Evolutionary conservation across 75 land plant genomes (phyloP).

Genomic region (Adiantum capillusveneris): DNA sequence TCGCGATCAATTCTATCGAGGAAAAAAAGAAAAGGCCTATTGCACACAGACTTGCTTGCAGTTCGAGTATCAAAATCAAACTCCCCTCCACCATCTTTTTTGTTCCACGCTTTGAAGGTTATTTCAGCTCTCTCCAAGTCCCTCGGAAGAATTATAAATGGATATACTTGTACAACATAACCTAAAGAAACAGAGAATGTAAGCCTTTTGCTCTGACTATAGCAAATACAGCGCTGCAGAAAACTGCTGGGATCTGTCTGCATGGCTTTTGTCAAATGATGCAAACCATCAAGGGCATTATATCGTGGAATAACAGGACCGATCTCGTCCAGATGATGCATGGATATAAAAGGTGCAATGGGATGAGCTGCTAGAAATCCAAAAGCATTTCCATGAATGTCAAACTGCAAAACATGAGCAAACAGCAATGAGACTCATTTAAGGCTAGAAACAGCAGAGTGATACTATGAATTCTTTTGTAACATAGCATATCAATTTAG

Average conservation of each 20-base stretch:
- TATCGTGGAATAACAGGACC: constrained; percentile 28
- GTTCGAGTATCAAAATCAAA: constrained; percentile 32
- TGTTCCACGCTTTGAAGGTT: constrained; percentile 36
- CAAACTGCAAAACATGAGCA: no score
- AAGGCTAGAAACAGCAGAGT: no score
- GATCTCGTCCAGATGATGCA: constrained; percentile 37
- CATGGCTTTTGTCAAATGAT: constrained; percentile 21
- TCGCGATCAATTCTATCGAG: constrained; percentile 17
- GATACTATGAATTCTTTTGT: no score
- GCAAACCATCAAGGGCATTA: constrained; percentile 23
- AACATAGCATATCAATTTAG: no score
- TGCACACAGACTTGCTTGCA: constrained; percentile 14
- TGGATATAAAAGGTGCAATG: constrained; percentile 33
- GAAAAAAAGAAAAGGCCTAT: constrained; percentile 27
- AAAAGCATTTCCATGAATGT: constrained; percentile 34
- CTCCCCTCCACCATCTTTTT: constrained; percentile 16
- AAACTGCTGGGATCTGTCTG: constrained; percentile 28
- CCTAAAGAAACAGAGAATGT: constrained; percentile 34
- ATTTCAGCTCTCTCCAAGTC: constrained; percentile 19
- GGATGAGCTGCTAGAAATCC: constrained; percentile 41
- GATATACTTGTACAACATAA: constrained; percentile 37
- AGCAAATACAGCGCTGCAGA: constrained; percentile 35
- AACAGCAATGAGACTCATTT: no score
- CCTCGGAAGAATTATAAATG: constrained; percentile 29
- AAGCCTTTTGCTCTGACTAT: constrained; percentile 15